Base-by-base conservation (phyloP, 768 basidiomycete genomes). In the Hygrocybe punicea region DNA sequence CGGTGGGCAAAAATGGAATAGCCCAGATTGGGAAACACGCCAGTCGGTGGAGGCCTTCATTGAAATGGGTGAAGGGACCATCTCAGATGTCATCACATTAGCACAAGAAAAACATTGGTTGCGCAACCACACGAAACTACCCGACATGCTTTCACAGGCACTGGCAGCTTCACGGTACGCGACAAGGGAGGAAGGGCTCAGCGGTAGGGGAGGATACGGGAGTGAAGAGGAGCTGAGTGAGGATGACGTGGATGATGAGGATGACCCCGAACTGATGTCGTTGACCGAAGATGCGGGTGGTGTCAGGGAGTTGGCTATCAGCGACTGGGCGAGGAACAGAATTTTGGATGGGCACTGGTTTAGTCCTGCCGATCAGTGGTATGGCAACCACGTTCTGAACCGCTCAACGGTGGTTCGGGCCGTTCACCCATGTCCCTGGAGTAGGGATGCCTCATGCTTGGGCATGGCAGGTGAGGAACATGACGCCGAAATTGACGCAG, bases 321-420 rank as follows among this genome's bases (percentile, higher is more conserved):
- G 78, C 11, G 87, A 88, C 60, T 90, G 87, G 86, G 86, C 86
- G 5, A 76, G 89, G 34, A 78, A 76, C 19, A 73, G 88, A 47
- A 84, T 91, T 48, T 69, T 91, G 17, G 88, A 91, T 55, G 89
- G 89, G 2, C 79, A 83, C 62, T 91, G 89, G 89, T 69, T 84
- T 44, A 85, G 80, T 50, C 89, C 89, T 9, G 86, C 84, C 0
- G 89, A 91, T 66, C 76, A 82, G 46, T 89, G 81, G 80, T 87
- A 83, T 51, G 69, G 72, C 9, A 66, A 77, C 55, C 60, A 61
- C 4, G 67, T 71, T 56, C 75, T 66, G 29, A 80, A 78, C 53
- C 74, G 69, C 61, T 71, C 68, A 55, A 65, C 57, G 51, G 72
- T 56, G 44, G 77, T 75, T 10, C 63, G 61, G 4, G 79, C 80